Base-by-base conservation (phyloP, 208 protist species). In the Trypanosoma brucei region DNA sequence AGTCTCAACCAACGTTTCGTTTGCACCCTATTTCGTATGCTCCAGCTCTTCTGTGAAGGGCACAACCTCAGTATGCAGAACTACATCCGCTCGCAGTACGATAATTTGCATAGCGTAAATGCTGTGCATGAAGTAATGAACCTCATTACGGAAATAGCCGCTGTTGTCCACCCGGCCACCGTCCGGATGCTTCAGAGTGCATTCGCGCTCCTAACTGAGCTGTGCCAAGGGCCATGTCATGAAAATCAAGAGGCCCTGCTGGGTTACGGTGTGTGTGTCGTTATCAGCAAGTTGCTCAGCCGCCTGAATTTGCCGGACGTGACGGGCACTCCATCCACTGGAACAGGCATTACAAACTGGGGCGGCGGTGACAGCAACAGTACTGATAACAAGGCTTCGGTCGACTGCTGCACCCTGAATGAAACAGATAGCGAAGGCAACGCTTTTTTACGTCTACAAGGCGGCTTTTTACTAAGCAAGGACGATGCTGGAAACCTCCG, bases 21-120 rank as follows among this genome's bases (percentile, higher is more conserved):
- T 40, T 59, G 57, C n/a, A 65, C 54, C 30, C 65, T 95, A 40
- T 83, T 97, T 49, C 83, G 92, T 8, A 83, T 96, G 3, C 68
- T 97, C 35, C 94, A 97, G 79, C 79, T 97, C 38, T 86, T 97
- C 62, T 96, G 91, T 71, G 94, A 97, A 68, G 93, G 92, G 34
- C 92, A 97, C 75, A 86, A 93, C 54, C 14, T 66, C 3, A 69
- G 76, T 6, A 70, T 97, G 72, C 91, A 97, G 74, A 88, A 94
- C 66, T 97, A 93, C 70, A 75, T 96, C 22, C 86, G 87, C n/a
- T 52, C 60, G 14, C 94, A 97, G 75, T 66, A 72, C 59, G 76
- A 91, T 72, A 92, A 89, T 63, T 44, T 83, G 37, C 86, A 85
- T 68, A 92, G 78, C 65, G 81, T 83, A 2, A 96, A 97, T 72